Percentiles rank a stretch among this genome's conserved stretches.
Evolutionary conservation across 208 protist genomes (phyloP).

Genomic region (Strigomonas oncopelti): DNA sequence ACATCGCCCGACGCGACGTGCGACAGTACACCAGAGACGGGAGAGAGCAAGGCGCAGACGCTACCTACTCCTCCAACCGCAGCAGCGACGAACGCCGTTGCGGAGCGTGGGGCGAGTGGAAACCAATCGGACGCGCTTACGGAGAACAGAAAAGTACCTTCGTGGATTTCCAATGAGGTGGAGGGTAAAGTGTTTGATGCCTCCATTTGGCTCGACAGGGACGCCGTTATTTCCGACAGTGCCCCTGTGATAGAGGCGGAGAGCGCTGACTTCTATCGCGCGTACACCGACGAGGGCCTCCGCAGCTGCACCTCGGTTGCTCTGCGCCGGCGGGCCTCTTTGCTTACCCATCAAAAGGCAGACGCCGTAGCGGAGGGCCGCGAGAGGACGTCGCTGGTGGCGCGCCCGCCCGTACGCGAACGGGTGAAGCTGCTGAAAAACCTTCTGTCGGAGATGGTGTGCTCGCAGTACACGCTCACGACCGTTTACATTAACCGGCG

Average conservation of each 20-base stretch:
- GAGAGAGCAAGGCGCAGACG: not conserved
- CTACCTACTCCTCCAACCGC: not conserved
- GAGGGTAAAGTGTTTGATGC: slow-evolving; percentile 6
- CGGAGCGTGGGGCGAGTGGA: too few relatives aligned
- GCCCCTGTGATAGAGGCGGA: slow-evolving; percentile 27
- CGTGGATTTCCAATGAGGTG: not conserved
- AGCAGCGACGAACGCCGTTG: too few relatives aligned
- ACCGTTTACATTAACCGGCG: slow-evolving; percentile 58
- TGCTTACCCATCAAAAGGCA: slow-evolving; percentile 7
- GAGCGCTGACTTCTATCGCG: slow-evolving; percentile 78
- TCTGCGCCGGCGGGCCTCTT: slow-evolving; percentile 5
- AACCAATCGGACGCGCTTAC: not conserved
- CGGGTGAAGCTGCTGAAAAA: slow-evolving; percentile 39
- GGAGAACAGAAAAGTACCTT: not conserved
- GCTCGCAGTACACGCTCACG: slow-evolving; percentile 81
- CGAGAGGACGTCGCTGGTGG: slow-evolving; percentile 9
- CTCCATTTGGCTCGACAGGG: not conserved
- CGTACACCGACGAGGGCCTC: slow-evolving; percentile 41
- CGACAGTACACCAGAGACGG: not conserved
- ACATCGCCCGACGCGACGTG: not conserved
- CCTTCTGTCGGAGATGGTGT: slow-evolving; percentile 76
- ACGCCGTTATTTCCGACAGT: not conserved
- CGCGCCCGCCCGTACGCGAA: slow-evolving; percentile 24
- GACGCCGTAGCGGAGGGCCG: not conserved
- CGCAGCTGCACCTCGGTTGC: slow-evolving; percentile 14